Conservation (phyloP, 306 rosid species). For the Glycyrrhiza uralensis region DNA sequence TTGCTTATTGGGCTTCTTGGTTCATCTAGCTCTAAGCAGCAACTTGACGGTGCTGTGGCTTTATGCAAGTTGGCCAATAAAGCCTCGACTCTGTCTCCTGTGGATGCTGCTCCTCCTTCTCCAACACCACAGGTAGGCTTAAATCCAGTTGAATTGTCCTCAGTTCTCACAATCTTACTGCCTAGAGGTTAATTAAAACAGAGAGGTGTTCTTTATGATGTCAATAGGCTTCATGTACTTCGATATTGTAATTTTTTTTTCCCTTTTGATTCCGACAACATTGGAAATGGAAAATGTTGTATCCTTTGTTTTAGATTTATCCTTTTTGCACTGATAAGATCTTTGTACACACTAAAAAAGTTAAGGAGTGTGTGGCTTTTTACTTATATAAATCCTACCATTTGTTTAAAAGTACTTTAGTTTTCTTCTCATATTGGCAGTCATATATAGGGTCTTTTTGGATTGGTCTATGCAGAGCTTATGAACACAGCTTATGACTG, state of each 20-base stretch:
- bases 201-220: not conserved
- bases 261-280: not conserved
- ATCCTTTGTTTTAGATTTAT: not conserved
- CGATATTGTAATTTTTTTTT: not conserved
- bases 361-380: not conserved
- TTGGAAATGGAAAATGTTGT: not conserved
- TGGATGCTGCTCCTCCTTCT: constrained; percentile 95
- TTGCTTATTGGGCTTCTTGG: constrained; percentile 87
- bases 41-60: constrained; percentile 94
- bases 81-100: constrained; percentile 70
- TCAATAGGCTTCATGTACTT: not conserved
- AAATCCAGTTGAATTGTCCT: constrained; percentile 12
- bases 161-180: not conserved
- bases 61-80: constrained; percentile 84
- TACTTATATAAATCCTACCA: not conserved
- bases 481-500: too few relatives aligned
- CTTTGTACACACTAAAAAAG: constrained; percentile 8
- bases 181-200: not conserved
- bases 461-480: too few relatives aligned
- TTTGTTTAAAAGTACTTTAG: not conserved
- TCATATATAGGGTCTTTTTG: too few relatives aligned
- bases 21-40: constrained; percentile 67
- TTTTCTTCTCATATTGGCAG: not conserved
- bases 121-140: constrained; percentile 88
- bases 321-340: constrained; percentile 1